Percentiles rank a stretch among this genome's conserved stretches.
Evolutionary conservation across 2,329 filamentous ascomycete species (phyloP).

Genomic region (Aspergillus caelatus): DNA sequence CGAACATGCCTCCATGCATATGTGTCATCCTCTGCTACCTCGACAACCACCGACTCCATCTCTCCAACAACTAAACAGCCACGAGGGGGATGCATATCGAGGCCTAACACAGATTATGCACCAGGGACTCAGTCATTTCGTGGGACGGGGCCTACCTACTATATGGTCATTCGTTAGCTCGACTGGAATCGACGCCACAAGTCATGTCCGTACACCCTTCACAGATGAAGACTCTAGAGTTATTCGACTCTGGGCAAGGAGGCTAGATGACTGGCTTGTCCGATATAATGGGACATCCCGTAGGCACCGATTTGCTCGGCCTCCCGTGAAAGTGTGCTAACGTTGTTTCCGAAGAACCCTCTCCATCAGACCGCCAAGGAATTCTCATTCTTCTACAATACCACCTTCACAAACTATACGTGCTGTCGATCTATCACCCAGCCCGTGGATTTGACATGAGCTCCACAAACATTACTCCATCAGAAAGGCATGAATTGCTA

Average conservation of each 20-base stretch:
- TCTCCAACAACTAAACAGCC: conserved; percentile 23
- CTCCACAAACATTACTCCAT: conserved; percentile 28
- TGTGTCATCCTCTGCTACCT: conserved; percentile 32
- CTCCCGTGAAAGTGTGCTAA: neutral
- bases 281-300: conserved; percentile 32
- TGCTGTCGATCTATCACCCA: conserved; percentile 34
- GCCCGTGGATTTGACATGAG: conserved; percentile 32
- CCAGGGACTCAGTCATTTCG: conserved; percentile 33
- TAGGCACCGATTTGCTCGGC: conserved; percentile 9
- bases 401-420: conserved; percentile 34
- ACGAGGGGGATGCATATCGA: conserved; percentile 29
- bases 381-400: conserved; percentile 35
- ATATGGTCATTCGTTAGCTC: conserved; percentile 33
- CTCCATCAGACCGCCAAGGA: conserved; percentile 31
- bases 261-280: conserved; percentile 34
- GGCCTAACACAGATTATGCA: conserved; percentile 35
- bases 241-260: conserved; percentile 31
- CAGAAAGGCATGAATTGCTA: conserved; percentile 31
- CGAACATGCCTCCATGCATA: conserved; percentile 36
- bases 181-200: conserved; percentile 14
- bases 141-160: conserved; percentile 30
- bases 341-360: neutral
- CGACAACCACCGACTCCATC: conserved; percentile 25
- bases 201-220: conserved; percentile 23
- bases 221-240: conserved; percentile 31